Percentiles rank a stretch among this genome's conserved stretches.
phyloP scores from a whole-genome alignment of 2,329 filamentous ascomycete genomes.

The Calonectria pteridis region DNA sequence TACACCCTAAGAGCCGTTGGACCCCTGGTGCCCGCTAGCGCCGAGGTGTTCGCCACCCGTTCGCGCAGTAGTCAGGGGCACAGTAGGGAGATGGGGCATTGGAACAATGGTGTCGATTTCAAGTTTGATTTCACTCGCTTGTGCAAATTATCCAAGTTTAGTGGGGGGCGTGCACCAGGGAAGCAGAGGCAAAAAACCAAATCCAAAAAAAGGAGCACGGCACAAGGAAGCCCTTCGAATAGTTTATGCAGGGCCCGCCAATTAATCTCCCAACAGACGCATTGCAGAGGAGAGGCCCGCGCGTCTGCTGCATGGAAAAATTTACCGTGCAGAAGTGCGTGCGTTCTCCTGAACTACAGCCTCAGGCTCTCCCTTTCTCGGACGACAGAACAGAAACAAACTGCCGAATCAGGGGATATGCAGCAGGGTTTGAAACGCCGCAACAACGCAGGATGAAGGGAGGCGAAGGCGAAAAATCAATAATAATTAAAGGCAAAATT shows the following conservation, averaged over 20 bases:
- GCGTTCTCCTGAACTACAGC: conserved; percentile 17
- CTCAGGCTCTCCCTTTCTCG: not conserved
- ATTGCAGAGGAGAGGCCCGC: conserved; percentile 41
- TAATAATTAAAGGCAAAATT: conserved; percentile 15
- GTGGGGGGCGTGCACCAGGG: conserved; percentile 4
- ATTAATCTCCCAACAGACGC: conserved; percentile 47
- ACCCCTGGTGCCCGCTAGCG: conserved; percentile 39
- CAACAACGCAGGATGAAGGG: conserved; percentile 10
- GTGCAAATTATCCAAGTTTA: not conserved
- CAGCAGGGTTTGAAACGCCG: conserved; percentile 12
- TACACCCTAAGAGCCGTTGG: conserved; percentile 39
- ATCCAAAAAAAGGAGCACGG: conserved; percentile 23
- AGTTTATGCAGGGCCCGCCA: conserved; percentile 38
- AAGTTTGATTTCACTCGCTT: conserved; percentile 1
- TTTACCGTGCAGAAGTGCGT: conserved; percentile 35
- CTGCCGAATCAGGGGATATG: not conserved
- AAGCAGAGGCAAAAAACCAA: not conserved
- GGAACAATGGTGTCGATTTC: conserved; percentile 12
- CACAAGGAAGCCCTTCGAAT: conserved; percentile 31
- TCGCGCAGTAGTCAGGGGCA: conserved; percentile 43
- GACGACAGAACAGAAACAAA: not conserved
- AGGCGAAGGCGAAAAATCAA: conserved; percentile 12
- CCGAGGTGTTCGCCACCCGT: conserved; percentile 42
- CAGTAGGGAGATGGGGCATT: conserved; percentile 3
- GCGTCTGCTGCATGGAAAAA: conserved; percentile 24